A percentile compares a stretch with the other conserved stretches of the same genome.
phyloP scores from a whole-genome alignment of 805 yeast species.

The Metschnikowia henanensis region DNA sequence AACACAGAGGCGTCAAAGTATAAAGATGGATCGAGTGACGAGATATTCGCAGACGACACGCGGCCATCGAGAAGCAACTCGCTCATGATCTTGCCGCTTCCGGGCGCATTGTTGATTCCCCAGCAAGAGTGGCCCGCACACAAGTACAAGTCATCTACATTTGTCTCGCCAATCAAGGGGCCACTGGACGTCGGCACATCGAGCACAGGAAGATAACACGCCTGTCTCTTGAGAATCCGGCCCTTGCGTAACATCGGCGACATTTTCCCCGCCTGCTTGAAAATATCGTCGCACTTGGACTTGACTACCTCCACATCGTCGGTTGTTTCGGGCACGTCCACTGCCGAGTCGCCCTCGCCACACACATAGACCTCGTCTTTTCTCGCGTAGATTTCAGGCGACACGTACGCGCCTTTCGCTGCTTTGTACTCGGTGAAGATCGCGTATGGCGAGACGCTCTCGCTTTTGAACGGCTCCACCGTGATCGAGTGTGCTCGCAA shows the following conservation, averaged over 20 bases:
- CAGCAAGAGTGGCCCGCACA: slow-evolving; percentile 98
- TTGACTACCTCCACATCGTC: slow-evolving; percentile 89
- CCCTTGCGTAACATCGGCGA: slow-evolving; percentile 72
- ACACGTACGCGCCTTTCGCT: slow-evolving; percentile 65
- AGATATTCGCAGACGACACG: slow-evolving; percentile 72
- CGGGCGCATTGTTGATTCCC: slow-evolving; percentile 99
- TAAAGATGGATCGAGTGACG: slow-evolving; percentile 80
- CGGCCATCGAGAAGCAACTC: slow-evolving; percentile 85
- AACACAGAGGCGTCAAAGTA: slow-evolving; percentile 75
- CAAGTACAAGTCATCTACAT: slow-evolving; percentile 70
- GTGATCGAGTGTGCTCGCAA: slow-evolving; percentile 95
- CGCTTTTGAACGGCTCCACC: slow-evolving; percentile 71
- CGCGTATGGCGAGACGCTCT: slow-evolving; percentile 85
- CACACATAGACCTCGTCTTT: slow-evolving; percentile 95
- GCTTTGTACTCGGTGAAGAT: slow-evolving; percentile 87
- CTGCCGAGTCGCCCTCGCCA: slow-evolving; percentile 94
- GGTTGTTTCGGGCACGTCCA: slow-evolving; percentile 89
- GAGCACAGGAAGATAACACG: slow-evolving; percentile 92
- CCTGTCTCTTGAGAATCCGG: slow-evolving; percentile 78
- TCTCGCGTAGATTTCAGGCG: slow-evolving; percentile 95
- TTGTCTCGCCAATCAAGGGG: slow-evolving; percentile 92
- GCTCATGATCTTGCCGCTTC: slow-evolving; percentile 90
- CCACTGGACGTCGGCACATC: slow-evolving; percentile 93
- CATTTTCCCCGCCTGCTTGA: slow-evolving; percentile 74
- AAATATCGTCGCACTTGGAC: slow-evolving; percentile 85